phyloP scores from a whole-genome alignment of 2,329 filamentous ascomycete species.

The Xylariaceae sp. region DNA sequence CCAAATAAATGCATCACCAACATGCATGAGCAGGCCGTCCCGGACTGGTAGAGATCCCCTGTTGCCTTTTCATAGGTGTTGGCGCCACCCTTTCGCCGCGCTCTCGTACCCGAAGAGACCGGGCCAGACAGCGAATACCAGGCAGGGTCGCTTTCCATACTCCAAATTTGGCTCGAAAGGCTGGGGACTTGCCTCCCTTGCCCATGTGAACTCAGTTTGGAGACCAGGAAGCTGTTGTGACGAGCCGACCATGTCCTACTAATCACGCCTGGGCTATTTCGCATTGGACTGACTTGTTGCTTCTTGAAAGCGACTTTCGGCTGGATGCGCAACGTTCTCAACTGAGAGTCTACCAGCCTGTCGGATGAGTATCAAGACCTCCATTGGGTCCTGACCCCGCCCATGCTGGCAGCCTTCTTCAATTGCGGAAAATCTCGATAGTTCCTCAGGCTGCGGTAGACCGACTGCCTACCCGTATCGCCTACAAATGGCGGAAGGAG shows the following conservation, averaged over 20 bases:
- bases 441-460: constrained; percentile 5
- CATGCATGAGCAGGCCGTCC: constrained; percentile 1
- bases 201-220: too few species aligned
- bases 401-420: neutral
- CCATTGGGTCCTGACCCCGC: too few species aligned
- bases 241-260: too few species aligned
- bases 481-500: constrained; percentile 9
- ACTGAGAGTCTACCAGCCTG: too few species aligned
- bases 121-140: neutral
- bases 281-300: too few species aligned
- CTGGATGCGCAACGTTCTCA: too few species aligned
- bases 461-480: constrained; percentile 2
- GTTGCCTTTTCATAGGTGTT: neutral
- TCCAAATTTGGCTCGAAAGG: neutral
- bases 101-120: neutral
- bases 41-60: neutral
- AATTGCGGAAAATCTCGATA: neutral
- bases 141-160: neutral
- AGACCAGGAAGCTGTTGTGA: too few species aligned
- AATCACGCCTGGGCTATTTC: too few species aligned
- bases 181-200: neutral
- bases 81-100: neutral
- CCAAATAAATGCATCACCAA: constrained; percentile 6
- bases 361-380: too few species aligned
- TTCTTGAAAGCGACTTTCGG: too few species aligned